Conservation (phyloP, 1,284 basidiomycete species). For the Puccinia brachypodii region DNA sequence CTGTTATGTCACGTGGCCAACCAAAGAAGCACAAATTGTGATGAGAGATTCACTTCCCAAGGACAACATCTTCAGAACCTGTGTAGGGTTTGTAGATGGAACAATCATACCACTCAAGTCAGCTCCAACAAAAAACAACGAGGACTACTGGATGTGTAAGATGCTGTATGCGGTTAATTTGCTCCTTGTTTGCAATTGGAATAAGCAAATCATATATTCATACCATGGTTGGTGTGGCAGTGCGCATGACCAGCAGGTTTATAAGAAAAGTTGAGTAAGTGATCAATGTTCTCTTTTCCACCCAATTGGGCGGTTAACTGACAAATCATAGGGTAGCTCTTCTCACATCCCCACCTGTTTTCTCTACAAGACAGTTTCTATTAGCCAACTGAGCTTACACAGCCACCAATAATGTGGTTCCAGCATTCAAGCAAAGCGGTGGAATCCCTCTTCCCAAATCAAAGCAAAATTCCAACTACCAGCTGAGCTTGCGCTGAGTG, state of each 20-base stretch:
- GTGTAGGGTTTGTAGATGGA: neutral
- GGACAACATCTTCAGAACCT: neutral
- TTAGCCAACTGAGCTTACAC: conserved; percentile 22
- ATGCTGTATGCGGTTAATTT: neutral
- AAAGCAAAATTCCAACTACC: conserved; percentile 8
- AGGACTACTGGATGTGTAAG: neutral
- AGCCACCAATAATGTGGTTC: neutral
- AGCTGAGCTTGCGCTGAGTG: neutral
- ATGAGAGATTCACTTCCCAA: neutral
- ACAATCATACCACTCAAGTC: neutral
- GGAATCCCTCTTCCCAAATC: neutral
- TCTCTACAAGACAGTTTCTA: neutral
- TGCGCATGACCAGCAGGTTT: neutral
- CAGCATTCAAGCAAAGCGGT: neutral
- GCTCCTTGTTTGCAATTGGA: neutral
- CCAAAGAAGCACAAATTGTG: neutral
- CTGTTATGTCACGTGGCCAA: neutral
- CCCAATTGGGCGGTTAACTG: too few species aligned
- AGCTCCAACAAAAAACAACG: neutral
- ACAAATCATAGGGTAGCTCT: too few species aligned
- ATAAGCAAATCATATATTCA: neutral
- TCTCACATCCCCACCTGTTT: too few species aligned
- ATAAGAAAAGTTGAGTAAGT: neutral
- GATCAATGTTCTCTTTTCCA: too few species aligned
- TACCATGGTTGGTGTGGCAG: neutral